These are phyloP conservation scores for Boletus subparvulus DNA, from an alignment of 768 basidiomycete genomes.

Conservation along the genomic window DNA sequence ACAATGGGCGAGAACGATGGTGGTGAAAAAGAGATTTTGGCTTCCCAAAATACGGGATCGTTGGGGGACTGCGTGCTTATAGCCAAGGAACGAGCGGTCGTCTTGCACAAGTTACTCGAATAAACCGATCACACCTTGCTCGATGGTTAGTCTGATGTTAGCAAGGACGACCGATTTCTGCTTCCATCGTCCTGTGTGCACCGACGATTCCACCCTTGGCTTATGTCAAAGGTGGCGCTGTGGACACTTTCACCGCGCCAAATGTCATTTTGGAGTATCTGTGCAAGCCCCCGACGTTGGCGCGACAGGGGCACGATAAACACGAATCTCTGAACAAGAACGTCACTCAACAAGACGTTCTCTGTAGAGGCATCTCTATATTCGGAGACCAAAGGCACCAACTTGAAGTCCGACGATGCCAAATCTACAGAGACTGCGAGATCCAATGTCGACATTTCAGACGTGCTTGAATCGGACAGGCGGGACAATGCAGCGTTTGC, in stretches of 20 bases:
- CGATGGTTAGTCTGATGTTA: no score
- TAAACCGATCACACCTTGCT: conserved; percentile 3
- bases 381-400: no score
- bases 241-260: not conserved
- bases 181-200: not conserved
- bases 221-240: not conserved
- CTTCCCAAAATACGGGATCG: not conserved
- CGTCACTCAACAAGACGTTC: no score
- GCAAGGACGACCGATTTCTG: no score
- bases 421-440: no score
- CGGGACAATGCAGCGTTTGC: conserved; percentile 8
- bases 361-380: no score
- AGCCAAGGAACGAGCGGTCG: conserved; percentile 24
- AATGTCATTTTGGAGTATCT: not conserved
- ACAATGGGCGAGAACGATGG: conserved; percentile 21
- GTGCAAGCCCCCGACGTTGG: not conserved
- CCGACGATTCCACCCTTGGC: not conserved
- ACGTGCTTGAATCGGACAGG: not conserved
- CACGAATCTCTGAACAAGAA: not conserved
- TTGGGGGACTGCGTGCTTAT: conserved; percentile 19
- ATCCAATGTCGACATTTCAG: no score
- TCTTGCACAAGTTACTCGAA: conserved; percentile 24
- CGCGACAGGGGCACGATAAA: no score
- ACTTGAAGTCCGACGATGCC: no score
- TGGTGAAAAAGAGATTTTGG: conserved; percentile 7